These are phyloP conservation scores for Coemansia sp. DNA, from an alignment of 192 early-diverging fungal genomes.

Conservation along the genomic window DNA sequence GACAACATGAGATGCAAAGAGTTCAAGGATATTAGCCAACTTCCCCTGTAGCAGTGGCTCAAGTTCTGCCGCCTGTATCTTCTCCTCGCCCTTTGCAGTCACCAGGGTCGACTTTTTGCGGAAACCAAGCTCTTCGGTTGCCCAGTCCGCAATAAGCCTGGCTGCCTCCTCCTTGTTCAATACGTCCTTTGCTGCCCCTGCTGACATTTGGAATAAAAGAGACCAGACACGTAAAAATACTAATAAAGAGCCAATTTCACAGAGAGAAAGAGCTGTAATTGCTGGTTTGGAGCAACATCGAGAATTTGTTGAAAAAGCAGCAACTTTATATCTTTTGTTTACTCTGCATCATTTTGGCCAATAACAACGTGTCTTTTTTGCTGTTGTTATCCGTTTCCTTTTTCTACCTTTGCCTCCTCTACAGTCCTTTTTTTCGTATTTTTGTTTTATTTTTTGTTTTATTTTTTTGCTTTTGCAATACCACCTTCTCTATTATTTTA, in stretches of 20 bases:
- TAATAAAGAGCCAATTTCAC: not conserved
- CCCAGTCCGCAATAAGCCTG: constrained; percentile 39
- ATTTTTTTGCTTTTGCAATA: not conserved
- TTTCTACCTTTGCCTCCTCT: constrained; percentile 2
- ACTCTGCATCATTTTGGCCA: not conserved
- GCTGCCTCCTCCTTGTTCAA: constrained; percentile 32
- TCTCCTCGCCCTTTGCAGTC: constrained; percentile 47
- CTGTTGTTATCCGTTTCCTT: not conserved
- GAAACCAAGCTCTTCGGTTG: constrained; percentile 49
- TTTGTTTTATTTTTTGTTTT: constrained; percentile 6
- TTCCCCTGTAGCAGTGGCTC: constrained; percentile 49
- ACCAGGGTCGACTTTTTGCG: constrained; percentile 43
- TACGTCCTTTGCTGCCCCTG: not conserved
- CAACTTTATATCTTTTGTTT: constrained; percentile 5
- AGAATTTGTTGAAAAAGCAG: not conserved
- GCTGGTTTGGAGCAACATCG: too few species aligned
- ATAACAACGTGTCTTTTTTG: not conserved
- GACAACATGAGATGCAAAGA: constrained; percentile 31
- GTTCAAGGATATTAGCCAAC: constrained; percentile 33
- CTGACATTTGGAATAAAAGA: not conserved
- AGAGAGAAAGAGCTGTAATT: too few species aligned
- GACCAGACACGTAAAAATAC: not conserved
- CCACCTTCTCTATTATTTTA: not conserved
- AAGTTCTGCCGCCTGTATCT: constrained; percentile 25
- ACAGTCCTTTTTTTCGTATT: not conserved